Evolutionary conservation across 1,284 basidiomycete genomes (phyloP).

Genomic region (Puccinia hordei): DNA sequence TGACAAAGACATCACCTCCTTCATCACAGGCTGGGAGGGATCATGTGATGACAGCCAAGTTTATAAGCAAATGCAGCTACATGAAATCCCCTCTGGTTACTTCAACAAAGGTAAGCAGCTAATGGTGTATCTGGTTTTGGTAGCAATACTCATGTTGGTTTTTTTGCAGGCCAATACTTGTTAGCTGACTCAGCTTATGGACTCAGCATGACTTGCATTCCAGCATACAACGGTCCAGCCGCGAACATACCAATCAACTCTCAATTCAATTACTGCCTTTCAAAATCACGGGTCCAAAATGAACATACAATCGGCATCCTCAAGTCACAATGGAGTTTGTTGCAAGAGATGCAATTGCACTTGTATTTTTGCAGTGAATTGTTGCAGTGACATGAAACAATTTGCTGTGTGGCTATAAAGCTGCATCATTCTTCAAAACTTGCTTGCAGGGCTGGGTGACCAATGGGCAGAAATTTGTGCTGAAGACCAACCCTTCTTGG

Average conservation of each 20-base stretch:
- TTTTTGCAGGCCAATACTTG: too few relatives aligned
- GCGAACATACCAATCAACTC: not conserved
- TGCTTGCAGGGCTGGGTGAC: not conserved
- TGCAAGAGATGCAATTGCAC: not conserved
- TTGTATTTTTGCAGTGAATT: too few relatives aligned
- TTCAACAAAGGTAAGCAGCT: not conserved
- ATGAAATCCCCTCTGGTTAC: not conserved
- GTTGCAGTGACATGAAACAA: not conserved
- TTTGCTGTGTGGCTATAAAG: not conserved
- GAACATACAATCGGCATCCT: too few relatives aligned
- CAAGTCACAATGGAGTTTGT: too few relatives aligned
- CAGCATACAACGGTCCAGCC: conserved; percentile 7
- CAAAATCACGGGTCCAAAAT: not conserved
- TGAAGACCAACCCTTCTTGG: too few relatives aligned
- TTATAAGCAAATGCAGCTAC: not conserved
- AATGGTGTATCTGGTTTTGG: not conserved
- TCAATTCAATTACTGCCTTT: conserved; percentile 20
- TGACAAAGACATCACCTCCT: too few relatives aligned
- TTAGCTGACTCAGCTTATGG: too few relatives aligned
- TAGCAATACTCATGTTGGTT: too few relatives aligned
- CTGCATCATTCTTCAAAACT: not conserved
- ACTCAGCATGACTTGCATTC: too few relatives aligned
- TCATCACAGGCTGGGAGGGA: not conserved
- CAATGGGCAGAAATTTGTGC: not conserved
- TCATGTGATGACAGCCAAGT: not conserved